Percentiles rank a stretch among this genome's conserved stretches.
Evolutionary conservation across 495 filamentous ascomycete genomes (phyloP).

Genomic region (Penicillium arizonense): DNA sequence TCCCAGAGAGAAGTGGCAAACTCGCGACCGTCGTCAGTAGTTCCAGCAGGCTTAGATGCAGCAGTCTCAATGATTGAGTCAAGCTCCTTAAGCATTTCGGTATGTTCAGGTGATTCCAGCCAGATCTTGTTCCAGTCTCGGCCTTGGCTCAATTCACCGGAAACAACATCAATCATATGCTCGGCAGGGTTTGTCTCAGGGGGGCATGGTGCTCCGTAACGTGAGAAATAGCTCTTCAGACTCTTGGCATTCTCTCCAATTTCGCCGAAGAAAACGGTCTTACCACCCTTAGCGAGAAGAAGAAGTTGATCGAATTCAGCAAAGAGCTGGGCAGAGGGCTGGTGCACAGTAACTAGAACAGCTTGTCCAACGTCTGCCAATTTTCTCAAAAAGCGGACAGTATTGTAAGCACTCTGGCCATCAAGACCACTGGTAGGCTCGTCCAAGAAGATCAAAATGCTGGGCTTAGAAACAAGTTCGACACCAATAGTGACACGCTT

Average conservation of each 20-base stretch:
- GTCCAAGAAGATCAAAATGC: slow-evolving; percentile 69
- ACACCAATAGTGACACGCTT: slow-evolving; percentile 67
- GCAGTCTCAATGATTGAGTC: slow-evolving; percentile 48
- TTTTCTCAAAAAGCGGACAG: slow-evolving; percentile 61
- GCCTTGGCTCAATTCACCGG: slow-evolving; percentile 32
- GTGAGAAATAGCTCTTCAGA: slow-evolving; percentile 70
- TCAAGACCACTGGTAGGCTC: slow-evolving; percentile 75
- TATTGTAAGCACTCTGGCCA: slow-evolving; percentile 60
- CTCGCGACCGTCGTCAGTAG: slow-evolving; percentile 40
- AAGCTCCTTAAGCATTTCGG: slow-evolving; percentile 49
- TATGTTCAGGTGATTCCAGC: slow-evolving; percentile 53
- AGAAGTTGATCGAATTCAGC: slow-evolving; percentile 71
- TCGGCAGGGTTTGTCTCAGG: slow-evolving; percentile 77
- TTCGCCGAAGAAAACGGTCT: slow-evolving; percentile 68
- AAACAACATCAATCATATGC: slow-evolving; percentile 87
- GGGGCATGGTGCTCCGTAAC: slow-evolving; percentile 72
- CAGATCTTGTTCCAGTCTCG: slow-evolving; percentile 65
- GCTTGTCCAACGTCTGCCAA: slow-evolving; percentile 66
- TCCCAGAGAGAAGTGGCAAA: slow-evolving; percentile 57
- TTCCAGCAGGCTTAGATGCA: slow-evolving; percentile 27
- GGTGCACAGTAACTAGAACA: slow-evolving; percentile 73
- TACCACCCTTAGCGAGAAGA: slow-evolving; percentile 65
- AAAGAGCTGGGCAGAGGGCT: slow-evolving; percentile 70
- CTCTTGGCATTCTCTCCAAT: slow-evolving; percentile 51
- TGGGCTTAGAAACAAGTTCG: slow-evolving; percentile 64